phyloP scores from a whole-genome alignment of 345 rosid species.

The Triadica sebifera region DNA sequence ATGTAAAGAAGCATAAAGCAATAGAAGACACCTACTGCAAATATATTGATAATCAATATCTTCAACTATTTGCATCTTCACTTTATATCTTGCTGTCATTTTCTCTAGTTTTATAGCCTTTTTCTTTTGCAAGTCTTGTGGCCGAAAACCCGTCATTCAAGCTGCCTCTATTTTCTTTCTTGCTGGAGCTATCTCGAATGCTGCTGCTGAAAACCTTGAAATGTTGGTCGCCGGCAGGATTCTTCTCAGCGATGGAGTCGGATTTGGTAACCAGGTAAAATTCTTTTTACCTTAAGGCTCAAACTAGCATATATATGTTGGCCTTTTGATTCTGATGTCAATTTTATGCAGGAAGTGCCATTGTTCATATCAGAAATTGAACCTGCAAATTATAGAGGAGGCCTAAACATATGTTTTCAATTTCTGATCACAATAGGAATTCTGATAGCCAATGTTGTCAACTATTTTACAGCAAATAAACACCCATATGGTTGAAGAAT shows the following conservation, averaged over 20 bases:
- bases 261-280: conserved; percentile 67
- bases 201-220: conserved; percentile 33
- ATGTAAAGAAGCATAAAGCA: conserved; percentile 52
- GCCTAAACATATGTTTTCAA: conserved; percentile 62
- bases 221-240: conserved; percentile 67
- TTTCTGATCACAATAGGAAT: conserved; percentile 70
- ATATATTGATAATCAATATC: conserved; percentile 47
- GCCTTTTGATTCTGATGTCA: too few species aligned
- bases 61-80: conserved; percentile 78
- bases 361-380: conserved; percentile 79
- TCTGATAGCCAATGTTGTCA: conserved; percentile 47
- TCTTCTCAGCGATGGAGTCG: conserved; percentile 61
- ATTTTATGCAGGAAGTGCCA: conserved; percentile 58
- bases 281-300: too few species aligned
- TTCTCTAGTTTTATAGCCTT: conserved; percentile 52
- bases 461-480: conserved; percentile 36
- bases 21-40: conserved; percentile 76
- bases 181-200: conserved; percentile 52
- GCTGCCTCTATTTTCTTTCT: conserved; percentile 63
- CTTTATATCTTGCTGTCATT: conserved; percentile 76
- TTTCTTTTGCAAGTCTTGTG: conserved; percentile 34
- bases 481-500: conserved; percentile 56
- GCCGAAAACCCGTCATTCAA: conserved; percentile 53
- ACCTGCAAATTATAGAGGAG: conserved; percentile 62
- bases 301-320: too few species aligned